These are phyloP conservation scores for Cyamopsis tetragonoloba DNA, from an alignment of 306 rosid species.

Conservation along the genomic window DNA sequence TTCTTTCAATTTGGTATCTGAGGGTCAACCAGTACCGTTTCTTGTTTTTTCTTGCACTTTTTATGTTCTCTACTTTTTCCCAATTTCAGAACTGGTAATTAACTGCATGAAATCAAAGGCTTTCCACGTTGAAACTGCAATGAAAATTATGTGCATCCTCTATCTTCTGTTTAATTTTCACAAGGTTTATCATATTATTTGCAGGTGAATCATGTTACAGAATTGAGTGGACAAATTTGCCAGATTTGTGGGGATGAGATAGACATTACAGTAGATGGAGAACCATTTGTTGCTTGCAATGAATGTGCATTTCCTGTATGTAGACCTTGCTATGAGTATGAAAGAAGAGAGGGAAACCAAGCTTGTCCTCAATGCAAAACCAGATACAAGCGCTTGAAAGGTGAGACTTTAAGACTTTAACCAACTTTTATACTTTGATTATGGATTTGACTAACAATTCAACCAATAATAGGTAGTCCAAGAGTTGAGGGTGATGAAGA, in stretches of 20 bases:
- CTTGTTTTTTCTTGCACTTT: background rate
- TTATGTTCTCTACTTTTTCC: background rate
- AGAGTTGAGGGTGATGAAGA: constrained; percentile 93
- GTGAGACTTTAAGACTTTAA: constrained; percentile 24
- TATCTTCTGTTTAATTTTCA: constrained; percentile 2
- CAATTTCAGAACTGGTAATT: constrained; percentile 31
- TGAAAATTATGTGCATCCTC: constrained; percentile 1
- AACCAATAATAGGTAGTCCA: constrained; percentile 55
- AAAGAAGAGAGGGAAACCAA: constrained; percentile 92
- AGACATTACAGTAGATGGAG: constrained; percentile 70
- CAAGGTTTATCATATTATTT: constrained; percentile 19
- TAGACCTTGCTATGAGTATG: constrained; percentile 87
- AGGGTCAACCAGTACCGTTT: constrained; percentile 11
- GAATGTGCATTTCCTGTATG: constrained; percentile 97
- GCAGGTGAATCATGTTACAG: constrained; percentile 71
- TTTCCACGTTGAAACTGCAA: constrained; percentile 11
- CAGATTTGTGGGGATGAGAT: constrained; percentile 96
- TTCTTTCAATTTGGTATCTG: constrained; percentile 9
- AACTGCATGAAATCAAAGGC: background rate
- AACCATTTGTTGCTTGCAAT: constrained; percentile 88
- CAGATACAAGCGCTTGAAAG: constrained; percentile 80
- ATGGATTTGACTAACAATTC: constrained; percentile 10
- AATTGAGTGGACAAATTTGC: constrained; percentile 80
- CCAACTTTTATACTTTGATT: background rate
- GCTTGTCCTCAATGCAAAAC: constrained; percentile 94